Evolutionary conservation across 768 basidiomycete genomes (phyloP), one percentile per base, ranked within the genome.

Genomic region (Mycena kentingensis): DNA sequence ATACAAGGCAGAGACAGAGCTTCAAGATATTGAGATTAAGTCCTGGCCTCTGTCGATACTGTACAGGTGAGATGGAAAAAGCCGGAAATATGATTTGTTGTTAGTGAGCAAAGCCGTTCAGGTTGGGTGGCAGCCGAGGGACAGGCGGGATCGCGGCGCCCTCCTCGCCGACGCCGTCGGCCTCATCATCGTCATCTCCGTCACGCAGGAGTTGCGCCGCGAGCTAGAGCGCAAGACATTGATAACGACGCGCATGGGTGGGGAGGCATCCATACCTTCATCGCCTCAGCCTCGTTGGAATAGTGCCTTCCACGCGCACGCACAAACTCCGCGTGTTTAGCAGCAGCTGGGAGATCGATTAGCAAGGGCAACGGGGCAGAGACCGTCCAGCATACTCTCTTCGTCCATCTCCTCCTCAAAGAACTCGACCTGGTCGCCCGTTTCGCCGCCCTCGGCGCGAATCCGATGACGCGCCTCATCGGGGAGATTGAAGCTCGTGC

Each of bases 281-380:
- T 93, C 16, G 90, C 92, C 65, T 93, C 88, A 1, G 89, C 92
- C 65, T 94, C 92, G 45, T 93, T 93, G 5, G 90, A 92, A 61
- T 93, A 93, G 63, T 93, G 92, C 49, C 88, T 77, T 48, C 87
- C 88, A 21, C 91, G 80, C 21, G 90, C 90, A 58, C 82, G 81
- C 27, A 92, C 76, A 62, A 93, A 93, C 21, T 77, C 91, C 13
- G 85, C 88, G 61, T 90, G 91, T 70, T 90, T 92, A 31, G 80
- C 85, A 41, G 84, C 85, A 53, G 90, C 91, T 93, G 55, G 13
- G 46, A 44, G n/a, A 42, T 27, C 21, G 32, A 46, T 45, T 38
- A 44, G 34, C 38, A 22, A 32, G 32, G 19, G 21, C 10, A 43
- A 35, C 1, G 13, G 31, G 31, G 51, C 26, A 54, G 22, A 15